Base-by-base conservation (phyloP, 306 rosid genomes). In the Casuarina cunninghamiana region DNA sequence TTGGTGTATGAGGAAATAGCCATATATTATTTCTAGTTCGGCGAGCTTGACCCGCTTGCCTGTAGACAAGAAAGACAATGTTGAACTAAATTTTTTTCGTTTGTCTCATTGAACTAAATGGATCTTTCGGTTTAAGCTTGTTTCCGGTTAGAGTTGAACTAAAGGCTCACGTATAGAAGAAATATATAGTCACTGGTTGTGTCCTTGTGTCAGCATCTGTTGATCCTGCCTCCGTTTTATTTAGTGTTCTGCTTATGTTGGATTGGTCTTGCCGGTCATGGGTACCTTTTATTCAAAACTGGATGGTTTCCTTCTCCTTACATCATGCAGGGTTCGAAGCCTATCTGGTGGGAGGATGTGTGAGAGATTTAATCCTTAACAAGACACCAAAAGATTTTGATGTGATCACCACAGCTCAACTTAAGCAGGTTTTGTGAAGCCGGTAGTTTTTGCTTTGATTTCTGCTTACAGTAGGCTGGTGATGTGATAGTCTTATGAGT, bases 291-390 rank as follows among this genome's bases (percentile, higher is more conserved):
- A 35, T 65, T 38, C 26, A 37, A 84, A 58, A 69, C 72, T 77
- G 73, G 32, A 66, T 49, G 72, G 45, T 73, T 60, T 80, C 66
- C 32, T n/a, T 72, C 48, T 55, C 16, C 53, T 79, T 80, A 42
- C 48, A 48, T 50, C 39, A 44, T 84, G 72, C 92, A 93, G 97
- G 99, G 61, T 93, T 81, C 86, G 91, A 95, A 68, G 84, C 97
- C 78, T 95, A 91, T 83, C 86, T 95, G 71, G 99, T 95, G 44
- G 99, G 99, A 78, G 99, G 97, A 77, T 95, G 99, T 75, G 99
- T 95, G 75, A 89, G 99, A 80, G 99, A 95, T 81, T 82, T 95
- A 67, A 58, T 95, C 62, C 90, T 95, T 39, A 85, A 86, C 35
- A 91, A 88, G 77, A 79, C 76, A 26, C 99, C 97, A 2, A 95